phyloP scores from a whole-genome alignment of 257 asterid genomes.

The Coffea eugenioides region DNA sequence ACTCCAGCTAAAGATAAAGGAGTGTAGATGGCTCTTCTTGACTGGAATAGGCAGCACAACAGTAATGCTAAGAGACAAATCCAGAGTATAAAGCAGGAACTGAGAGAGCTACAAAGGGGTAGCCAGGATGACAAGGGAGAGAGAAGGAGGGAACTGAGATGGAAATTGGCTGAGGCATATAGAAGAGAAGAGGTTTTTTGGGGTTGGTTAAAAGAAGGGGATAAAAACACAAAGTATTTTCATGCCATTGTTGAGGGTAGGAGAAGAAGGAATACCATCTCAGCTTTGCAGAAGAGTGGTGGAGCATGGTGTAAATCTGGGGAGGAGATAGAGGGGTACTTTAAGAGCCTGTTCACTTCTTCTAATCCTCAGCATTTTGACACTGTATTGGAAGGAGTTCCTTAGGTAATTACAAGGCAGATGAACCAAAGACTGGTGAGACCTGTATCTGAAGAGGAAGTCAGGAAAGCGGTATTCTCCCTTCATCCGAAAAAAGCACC shows the following conservation, averaged over 20 bases:
- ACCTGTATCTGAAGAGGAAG: neutral
- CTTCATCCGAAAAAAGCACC: neutral
- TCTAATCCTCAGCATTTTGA: neutral
- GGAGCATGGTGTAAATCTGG: neutral
- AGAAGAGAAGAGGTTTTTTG: neutral
- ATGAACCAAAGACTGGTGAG: neutral
- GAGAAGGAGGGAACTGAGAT: accelerated
- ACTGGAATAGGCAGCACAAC: neutral
- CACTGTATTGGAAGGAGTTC: neutral
- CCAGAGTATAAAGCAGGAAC: accelerated
- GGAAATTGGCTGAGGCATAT: neutral
- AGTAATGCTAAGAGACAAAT: too few relatives aligned
- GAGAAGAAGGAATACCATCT: neutral
- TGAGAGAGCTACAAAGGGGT: accelerated
- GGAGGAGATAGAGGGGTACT: neutral
- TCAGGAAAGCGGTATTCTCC: neutral
- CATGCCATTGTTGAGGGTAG: neutral
- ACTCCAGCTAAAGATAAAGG: neutral
- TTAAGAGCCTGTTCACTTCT: neutral
- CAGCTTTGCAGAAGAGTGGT: neutral
- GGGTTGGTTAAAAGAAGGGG: neutral
- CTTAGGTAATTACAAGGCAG: neutral
- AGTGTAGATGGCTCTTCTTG: neutral
- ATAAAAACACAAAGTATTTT: neutral
- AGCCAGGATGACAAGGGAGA: too few relatives aligned